A percentile compares a stretch with the other conserved stretches of the same genome.
These are phyloP conservation scores for Candida patagonica DNA, from an alignment of 805 yeast genomes.

Conservation along the genomic window DNA sequence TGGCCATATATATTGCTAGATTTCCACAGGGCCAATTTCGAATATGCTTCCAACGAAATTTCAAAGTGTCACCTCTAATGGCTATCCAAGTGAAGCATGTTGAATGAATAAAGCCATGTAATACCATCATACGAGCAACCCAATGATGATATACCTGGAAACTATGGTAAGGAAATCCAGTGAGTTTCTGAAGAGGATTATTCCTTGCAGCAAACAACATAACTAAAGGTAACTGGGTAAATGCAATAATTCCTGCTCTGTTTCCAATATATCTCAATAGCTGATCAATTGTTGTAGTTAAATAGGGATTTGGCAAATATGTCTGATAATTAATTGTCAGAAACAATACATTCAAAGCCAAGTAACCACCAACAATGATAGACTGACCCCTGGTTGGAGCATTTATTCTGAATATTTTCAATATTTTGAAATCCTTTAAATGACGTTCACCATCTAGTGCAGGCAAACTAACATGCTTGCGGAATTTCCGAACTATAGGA, in stretches of 20 bases:
- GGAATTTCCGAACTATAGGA: slow-evolving; percentile 15
- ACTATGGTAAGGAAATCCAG: slow-evolving; percentile 54
- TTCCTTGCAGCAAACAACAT: slow-evolving; percentile 54
- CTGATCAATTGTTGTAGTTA: slow-evolving; percentile 10
- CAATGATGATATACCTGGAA: slow-evolving; percentile 51
- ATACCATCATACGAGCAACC: slow-evolving; percentile 20
- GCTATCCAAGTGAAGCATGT: slow-evolving; percentile 15
- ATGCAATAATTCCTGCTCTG: slow-evolving; percentile 18
- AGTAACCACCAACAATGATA: slow-evolving; percentile 28
- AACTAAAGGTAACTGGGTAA: slow-evolving; percentile 22
- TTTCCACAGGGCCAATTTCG: slow-evolving; percentile 34
- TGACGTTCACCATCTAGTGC: slow-evolving; percentile 25
- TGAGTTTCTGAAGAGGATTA: slow-evolving; percentile 49
- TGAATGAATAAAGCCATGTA: slow-evolving; percentile 21
- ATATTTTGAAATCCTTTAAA: slow-evolving; percentile 19
- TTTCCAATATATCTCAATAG: slow-evolving; percentile 16
- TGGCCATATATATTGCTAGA: slow-evolving; percentile 34
- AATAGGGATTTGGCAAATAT: slow-evolving; percentile 13
- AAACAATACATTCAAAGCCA: slow-evolving; percentile 24
- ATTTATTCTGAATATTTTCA: slow-evolving; percentile 12
- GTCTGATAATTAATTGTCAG: slow-evolving; percentile 18
- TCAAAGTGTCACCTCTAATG: slow-evolving; percentile 9
- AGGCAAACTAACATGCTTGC: slow-evolving; percentile 26
- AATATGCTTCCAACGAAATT: slow-evolving; percentile 23
- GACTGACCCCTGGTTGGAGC: slow-evolving; percentile 38